A percentile compares a stretch with the other conserved stretches of the same genome.
phyloP scores from a whole-genome alignment of 441 rosid species.

The Metrosideros polymorpha region DNA sequence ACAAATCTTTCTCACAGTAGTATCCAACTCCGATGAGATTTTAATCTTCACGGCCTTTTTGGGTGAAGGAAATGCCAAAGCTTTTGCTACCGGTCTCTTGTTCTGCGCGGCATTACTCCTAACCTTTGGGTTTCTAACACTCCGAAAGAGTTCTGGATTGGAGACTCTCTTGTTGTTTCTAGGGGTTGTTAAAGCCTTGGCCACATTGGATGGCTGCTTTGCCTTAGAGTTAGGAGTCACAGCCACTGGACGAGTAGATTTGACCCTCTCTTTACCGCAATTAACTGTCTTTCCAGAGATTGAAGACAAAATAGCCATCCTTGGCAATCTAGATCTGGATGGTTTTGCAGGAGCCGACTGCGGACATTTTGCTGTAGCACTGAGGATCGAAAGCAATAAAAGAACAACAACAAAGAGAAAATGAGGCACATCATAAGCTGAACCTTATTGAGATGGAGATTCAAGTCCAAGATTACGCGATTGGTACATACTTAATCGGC shows the following conservation, averaged over 20 bases:
- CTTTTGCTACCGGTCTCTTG: constrained; percentile 43
- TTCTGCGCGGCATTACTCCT: constrained; percentile 20
- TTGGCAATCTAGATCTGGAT: constrained; percentile 52
- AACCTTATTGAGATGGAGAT: background rate
- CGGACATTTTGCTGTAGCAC: constrained; percentile 53
- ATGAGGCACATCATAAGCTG: background rate
- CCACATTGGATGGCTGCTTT: constrained; percentile 10
- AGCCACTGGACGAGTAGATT: constrained; percentile 13
- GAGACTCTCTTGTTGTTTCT: constrained; percentile 29
- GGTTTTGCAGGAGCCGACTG: constrained; percentile 79
- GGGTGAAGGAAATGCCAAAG: constrained; percentile 74
- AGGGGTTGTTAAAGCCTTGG: constrained; percentile 58
- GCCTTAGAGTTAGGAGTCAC: constrained; percentile 34
- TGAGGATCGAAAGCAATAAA: constrained; percentile 10
- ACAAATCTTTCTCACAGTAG: constrained; percentile 40
- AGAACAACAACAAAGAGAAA: background rate
- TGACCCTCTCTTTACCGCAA: constrained; percentile 27
- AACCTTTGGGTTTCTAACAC: constrained; percentile 53
- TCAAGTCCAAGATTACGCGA: background rate
- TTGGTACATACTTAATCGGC: constrained; percentile 28
- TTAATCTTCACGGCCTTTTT: constrained; percentile 46
- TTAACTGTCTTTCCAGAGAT: constrained; percentile 44
- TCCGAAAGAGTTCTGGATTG: constrained; percentile 43
- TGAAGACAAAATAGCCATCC: constrained; percentile 69
- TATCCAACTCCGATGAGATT: constrained; percentile 40